Conservation (phyloP, 768 basidiomycete genomes). For the Dioszegia hungarica region DNA sequence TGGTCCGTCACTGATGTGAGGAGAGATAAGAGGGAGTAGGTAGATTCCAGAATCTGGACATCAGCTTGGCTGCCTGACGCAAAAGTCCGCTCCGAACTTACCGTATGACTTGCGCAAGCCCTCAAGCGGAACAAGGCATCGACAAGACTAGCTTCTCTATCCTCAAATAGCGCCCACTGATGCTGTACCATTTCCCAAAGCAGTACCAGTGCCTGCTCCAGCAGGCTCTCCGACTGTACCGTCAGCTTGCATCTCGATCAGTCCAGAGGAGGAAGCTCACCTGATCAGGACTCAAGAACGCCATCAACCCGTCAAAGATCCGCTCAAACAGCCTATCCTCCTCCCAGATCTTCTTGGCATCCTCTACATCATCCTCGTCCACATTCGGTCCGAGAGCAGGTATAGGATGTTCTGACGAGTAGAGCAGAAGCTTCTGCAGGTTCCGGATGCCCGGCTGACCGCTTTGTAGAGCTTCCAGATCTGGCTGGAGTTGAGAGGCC, state of each 20-base stretch:
- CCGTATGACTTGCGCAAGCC: conserved; percentile 66
- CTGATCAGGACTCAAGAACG: conserved; percentile 61
- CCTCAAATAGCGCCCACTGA: conserved; percentile 68
- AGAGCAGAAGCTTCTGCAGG: conserved; percentile 61
- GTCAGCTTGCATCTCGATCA: not conserved
- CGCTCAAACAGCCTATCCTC: conserved; percentile 66
- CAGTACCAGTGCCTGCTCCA: conserved; percentile 74
- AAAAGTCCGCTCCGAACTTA: conserved; percentile 49
- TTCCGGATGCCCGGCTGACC: conserved; percentile 56
- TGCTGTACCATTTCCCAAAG: conserved; percentile 78
- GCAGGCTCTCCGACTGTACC: conserved; percentile 52
- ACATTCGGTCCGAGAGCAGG: conserved; percentile 2
- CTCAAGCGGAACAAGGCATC: conserved; percentile 65
- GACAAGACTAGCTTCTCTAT: conserved; percentile 72
- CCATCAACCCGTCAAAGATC: conserved; percentile 63
- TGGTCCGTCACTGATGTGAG: conserved; percentile 26
- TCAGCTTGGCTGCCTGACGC: not conserved
- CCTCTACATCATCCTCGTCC: conserved; percentile 16
- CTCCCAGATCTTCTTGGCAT: conserved; percentile 61
- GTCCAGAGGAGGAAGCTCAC: conserved; percentile 53
- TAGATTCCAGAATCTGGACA: conserved; percentile 38
- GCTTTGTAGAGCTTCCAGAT: conserved; percentile 58
- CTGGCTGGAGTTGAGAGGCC: conserved; percentile 53
- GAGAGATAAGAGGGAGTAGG: conserved; percentile 34
- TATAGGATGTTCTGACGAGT: conserved; percentile 25